Base-by-base conservation (phyloP, 345 rosid species). In the Acer negundo region DNA sequence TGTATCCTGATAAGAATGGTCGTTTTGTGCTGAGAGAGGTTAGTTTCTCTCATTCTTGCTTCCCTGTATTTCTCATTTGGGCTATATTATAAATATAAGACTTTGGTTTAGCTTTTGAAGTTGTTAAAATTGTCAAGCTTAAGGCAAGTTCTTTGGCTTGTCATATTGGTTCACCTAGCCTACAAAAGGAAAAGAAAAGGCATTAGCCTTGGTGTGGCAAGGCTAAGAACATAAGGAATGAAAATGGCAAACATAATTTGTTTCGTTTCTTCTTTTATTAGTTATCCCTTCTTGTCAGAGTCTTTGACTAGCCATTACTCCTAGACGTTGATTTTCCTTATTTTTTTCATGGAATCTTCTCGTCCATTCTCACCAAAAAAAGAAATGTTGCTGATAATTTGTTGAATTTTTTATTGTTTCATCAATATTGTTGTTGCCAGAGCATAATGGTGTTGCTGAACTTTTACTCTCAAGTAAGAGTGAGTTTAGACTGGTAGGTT, bases 1-100 rank as follows among this genome's bases (percentile, higher is more conserved):
- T 94, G 28, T 93, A 91, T 91, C 97, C 97, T 0, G 94, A 89
- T 83, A 90, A 87, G 77, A 84, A 79, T 35, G 99, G 98, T 12
- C 93, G 92, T 77, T 93, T 90, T 79, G 83, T 86, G 62, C 86
- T 91, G 69, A 87, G 88, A 83, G 93, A 91, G 95, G 99, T 92
- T 23, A 79, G 77, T 67, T 20, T 58, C 53, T 77, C 58, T 67
- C 46, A 42, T 42, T 42, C 11, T 42, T 42, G 11, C 9, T 69
- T 62, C 19, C 38, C 59, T 38, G 9, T 26, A 17, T 3, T 63
- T 49, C 62, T 74, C 56, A 49, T 26, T 40, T 73, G 31, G 68
- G 16, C 16, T 44, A 16, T 44, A 16, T 23, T 20, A 73, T 61
- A 31, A 40, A 73, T 62, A 51, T 23, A 46, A 40, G 40, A 8